Evolutionary conservation across 306 rosid genomes (phyloP), one percentile per base, ranked within the genome.

Genomic region (Vigna mungo): DNA sequence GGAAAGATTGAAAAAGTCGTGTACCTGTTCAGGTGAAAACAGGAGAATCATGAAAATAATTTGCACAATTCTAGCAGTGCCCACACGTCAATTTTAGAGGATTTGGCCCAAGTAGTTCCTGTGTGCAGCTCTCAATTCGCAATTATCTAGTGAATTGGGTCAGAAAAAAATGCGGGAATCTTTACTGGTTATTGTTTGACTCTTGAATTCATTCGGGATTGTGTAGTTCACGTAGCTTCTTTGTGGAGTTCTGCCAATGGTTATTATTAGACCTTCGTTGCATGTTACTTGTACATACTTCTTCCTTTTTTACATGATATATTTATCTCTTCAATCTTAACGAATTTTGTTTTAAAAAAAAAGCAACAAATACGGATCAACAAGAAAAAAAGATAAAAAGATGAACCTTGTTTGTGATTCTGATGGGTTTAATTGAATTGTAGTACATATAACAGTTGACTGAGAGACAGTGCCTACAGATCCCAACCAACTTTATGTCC

Each of bases 401-500:
- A 70, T 51, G 30, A 25, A 4, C 15, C 56, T 55, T 41, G 56
- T 16, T 9, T 9, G 54, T 41, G 37, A 34, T 58, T 73, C 58
- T 43, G 25, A 17, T 58, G 27, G 25, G 32, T 59, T 70, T 37
- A 18, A 21, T 72, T 37, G 37, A 72, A 54, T 72, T 12, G 65
- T 2, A 25, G 5, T 27, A 21, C 37, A 54, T 21, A 37, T 36
- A 37, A 37, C 65, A 54, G 41, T 41, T 21, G 1, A 20, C 49
- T 7, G 4, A 34, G 52, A 53, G 37, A 18, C 51, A 20, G 20
- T 18, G 15, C 13, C 51, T 72, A 25, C 54, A 14, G 71, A 39
- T 65, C 21, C 61, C 55, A 39, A 70, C 18, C 61, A 49, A 71
- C 52, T 54, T 13, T 52, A 71, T 37, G 36, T 17, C 32, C 62